Evolutionary conservation across 768 basidiomycete species (phyloP), one percentile per base, ranked within the genome.

Genomic region (Lactarius sanguifluus): DNA sequence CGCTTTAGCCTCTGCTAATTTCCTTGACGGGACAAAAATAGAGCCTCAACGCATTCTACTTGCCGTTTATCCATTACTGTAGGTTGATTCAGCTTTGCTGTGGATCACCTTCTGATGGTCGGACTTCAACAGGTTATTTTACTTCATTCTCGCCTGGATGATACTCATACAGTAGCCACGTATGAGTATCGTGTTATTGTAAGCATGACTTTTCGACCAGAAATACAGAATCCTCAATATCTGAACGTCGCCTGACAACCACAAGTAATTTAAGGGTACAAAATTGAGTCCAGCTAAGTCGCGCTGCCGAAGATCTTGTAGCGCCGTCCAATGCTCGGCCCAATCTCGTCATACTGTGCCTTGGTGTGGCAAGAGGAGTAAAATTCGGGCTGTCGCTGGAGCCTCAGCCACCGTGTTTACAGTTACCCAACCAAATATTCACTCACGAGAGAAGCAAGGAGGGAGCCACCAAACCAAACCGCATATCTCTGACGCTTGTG

Each of bases 401-500:
- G 45, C 30, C 20, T 54, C 12, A 59, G 47, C 18, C 5, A 34
- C 32, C 20, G 20, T 18, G 52, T 10, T 23, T 20, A 16, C 30
- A 10, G 63, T 57, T 28, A 25, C 57, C 30, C 10, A 40, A 36
- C n/a, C n/a, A n/a, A 8, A 6, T 40, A 20, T 32, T 23, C 13
- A 81, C 87, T 77, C 70, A 96, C 94, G 72, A 96, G 82, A 61
- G 94, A 95, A 6, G 96, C 97, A 68, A 98, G 83, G 41, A 98
- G 83, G 8, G 92, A 95, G 32, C 97, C 97, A 72, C 97, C 97
- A 73, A 92, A 98, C 97, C 97, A 99, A 36, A 98, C 97, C 23
- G 97, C 97, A 69, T 93, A 91, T 69, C 90, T 91, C 81, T 98
- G 96, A 65, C 94, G 89, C 80, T 98, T 98, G 84, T 99, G 97